Conservation (phyloP, 2,329 filamentous ascomycete genomes). For the Exophiala alcalophila region DNA sequence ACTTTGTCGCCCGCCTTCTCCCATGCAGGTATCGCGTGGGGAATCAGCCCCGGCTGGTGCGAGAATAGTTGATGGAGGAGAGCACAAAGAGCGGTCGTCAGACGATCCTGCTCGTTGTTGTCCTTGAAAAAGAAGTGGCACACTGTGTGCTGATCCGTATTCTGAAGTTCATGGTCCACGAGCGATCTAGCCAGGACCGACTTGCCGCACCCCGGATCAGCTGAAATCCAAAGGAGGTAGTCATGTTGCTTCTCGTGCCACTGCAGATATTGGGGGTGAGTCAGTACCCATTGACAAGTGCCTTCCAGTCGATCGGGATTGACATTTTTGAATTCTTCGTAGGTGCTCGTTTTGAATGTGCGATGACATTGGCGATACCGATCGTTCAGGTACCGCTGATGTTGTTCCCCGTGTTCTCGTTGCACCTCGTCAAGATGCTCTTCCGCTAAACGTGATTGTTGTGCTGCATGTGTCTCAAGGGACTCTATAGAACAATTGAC, state of each 20-base stretch:
- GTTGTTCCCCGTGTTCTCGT: not conserved
- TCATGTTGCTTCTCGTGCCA: slow-evolving; percentile 31
- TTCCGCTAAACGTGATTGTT: not conserved
- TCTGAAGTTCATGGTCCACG: slow-evolving; percentile 34
- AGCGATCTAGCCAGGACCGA: slow-evolving; percentile 40
- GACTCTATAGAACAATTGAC: not conserved
- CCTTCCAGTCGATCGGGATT: slow-evolving; percentile 33
- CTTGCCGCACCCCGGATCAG: slow-evolving; percentile 43
- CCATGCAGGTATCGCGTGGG: slow-evolving; percentile 12
- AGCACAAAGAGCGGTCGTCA: slow-evolving; percentile 35
- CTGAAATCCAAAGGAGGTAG: slow-evolving; percentile 41
- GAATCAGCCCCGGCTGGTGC: slow-evolving; percentile 31
- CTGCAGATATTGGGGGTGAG: slow-evolving; percentile 30
- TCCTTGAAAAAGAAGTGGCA: slow-evolving; percentile 43
- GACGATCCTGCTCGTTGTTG: slow-evolving; percentile 35
- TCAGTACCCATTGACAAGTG: slow-evolving; percentile 38
- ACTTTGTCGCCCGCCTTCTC: slow-evolving; percentile 14
- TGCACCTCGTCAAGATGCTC: not conserved
- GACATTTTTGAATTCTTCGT: slow-evolving; percentile 35
- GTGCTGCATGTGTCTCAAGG: too few species aligned
- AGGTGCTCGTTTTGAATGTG: slow-evolving; percentile 23
- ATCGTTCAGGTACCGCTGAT: not conserved
- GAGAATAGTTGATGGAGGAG: slow-evolving; percentile 41
- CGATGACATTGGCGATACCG: not conserved
- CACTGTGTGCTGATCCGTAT: slow-evolving; percentile 21